phyloP scores from a whole-genome alignment of 1,284 basidiomycete species.

The Bjerkandera adusta region DNA sequence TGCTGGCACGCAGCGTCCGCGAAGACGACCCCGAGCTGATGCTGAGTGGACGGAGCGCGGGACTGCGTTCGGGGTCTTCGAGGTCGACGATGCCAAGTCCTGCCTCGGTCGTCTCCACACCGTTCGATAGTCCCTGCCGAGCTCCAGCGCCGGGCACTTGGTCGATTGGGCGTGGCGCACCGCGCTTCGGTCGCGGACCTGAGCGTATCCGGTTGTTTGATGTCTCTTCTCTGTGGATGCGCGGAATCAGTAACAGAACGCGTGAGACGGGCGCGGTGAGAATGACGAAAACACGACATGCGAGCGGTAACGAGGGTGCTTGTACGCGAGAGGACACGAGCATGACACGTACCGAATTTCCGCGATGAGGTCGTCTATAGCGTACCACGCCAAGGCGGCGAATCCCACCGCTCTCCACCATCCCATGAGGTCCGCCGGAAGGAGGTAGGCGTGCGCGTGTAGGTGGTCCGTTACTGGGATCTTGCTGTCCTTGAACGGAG shows the following conservation, averaged over 20 bases:
- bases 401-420: slow-evolving; percentile 73
- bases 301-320: too few relatives aligned
- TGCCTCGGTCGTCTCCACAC: slow-evolving; percentile 57
- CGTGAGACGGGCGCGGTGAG: neutral
- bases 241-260: too few relatives aligned
- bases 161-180: slow-evolving; percentile 62
- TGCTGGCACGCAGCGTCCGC: neutral
- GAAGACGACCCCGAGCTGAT: slow-evolving; percentile 6
- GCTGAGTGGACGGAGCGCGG: slow-evolving; percentile 18
- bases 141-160: slow-evolving; percentile 65
- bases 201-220: slow-evolving; percentile 76
- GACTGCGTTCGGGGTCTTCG: slow-evolving; percentile 41
- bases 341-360: slow-evolving; percentile 62
- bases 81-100: slow-evolving; percentile 44
- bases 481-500: slow-evolving; percentile 70
- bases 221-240: slow-evolving; percentile 71
- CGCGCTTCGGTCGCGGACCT: slow-evolving; percentile 41
- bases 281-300: too few relatives aligned
- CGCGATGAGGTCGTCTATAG: slow-evolving; percentile 73
- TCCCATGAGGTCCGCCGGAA: slow-evolving; percentile 59
- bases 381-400: slow-evolving; percentile 68
- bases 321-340: too few relatives aligned
- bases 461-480: slow-evolving; percentile 77
- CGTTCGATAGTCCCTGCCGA: slow-evolving; percentile 60
- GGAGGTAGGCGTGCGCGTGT: slow-evolving; percentile 70